Base-by-base conservation (phyloP, 257 asterid genomes). In the Cinchona pubescens region DNA sequence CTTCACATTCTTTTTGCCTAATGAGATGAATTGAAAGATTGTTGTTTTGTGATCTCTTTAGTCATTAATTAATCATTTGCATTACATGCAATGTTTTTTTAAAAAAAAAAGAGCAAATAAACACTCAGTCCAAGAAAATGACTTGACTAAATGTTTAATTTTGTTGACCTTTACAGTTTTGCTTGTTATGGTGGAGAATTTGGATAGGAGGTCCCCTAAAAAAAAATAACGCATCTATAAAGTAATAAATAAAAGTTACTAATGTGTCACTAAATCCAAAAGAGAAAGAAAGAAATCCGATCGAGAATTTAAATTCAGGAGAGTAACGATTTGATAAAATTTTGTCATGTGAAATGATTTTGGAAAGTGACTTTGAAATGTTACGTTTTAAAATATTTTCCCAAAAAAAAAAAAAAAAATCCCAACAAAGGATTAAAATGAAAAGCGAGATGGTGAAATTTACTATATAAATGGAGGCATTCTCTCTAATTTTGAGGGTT, bases 1-100 rank as follows among this genome's bases (percentile, higher is more conserved):
- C 79, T 66, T 75, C 74, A 75, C 79, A 75, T 75, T 75, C 74
- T 67, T 66, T 75, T 67, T 75, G 79, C 74, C 67, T 64, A n/a
- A 32, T 25, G 38, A 37, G 42, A 63, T 32, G 38, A 40, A 15
- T 32, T 25, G 14, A 11, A 30, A 29, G 35, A 14, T 61, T 61
- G 30, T 30, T 58, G 14, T 40, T 27, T 71, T 16, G 16, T 38
- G n/a, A 13, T n/a, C n/a, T 61, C 60, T 73, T 61, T 58, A 16
- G 60, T 73, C 77, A 73, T 73, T 73, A 53, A 58, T 73, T 73
- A 61, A 73, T 73, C 46, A 73, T 73, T 60, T 45, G 46, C 61
- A 29, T 43, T 71, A 56, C 62, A 6, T 56, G 62, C 62, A 56
- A 25, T 23, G 23, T 23, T n/a, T 56, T n/a, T n/a, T n/a, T n/a